A percentile compares a stretch with the other conserved stretches of the same genome.
phyloP scores from a whole-genome alignment of 2,329 filamentous ascomycete species.

The Fusarium coicis region DNA sequence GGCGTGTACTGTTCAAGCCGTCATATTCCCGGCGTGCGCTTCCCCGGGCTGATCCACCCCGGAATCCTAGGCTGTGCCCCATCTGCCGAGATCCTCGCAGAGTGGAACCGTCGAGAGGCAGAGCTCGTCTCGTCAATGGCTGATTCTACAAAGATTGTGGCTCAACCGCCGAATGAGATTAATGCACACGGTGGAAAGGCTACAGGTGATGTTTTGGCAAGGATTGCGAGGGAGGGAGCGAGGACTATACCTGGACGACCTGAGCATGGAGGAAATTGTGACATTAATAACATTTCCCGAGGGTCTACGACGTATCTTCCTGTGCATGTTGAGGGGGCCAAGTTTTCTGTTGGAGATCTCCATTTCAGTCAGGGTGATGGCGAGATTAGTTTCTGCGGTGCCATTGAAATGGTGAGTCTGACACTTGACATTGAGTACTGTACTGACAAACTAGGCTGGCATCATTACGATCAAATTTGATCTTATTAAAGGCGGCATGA shows the following conservation, averaged over 20 bases:
- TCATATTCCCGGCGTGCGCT: conserved; percentile 88
- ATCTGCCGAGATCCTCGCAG: conserved; percentile 77
- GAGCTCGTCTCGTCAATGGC: conserved; percentile 79
- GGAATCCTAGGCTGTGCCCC: conserved; percentile 93
- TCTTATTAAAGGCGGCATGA: conserved; percentile 84
- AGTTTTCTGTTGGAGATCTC: conserved; percentile 89
- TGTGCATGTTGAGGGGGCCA: conserved; percentile 86
- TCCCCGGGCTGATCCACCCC: conserved; percentile 89
- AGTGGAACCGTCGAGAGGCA: conserved; percentile 86
- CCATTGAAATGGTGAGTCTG: conserved; percentile 79
- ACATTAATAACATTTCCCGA: conserved; percentile 86
- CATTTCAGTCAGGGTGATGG: conserved; percentile 92
- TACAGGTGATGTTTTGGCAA: conserved; percentile 66
- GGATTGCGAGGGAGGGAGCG: conserved; percentile 81
- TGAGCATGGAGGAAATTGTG: conserved; percentile 90
- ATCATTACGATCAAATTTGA: conserved; percentile 91
- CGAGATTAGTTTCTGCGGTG: conserved; percentile 88
- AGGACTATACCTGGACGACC: conserved; percentile 86
- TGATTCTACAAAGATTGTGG: conserved; percentile 67
- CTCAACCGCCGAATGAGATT: conserved; percentile 77
- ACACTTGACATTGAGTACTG: accelerated
- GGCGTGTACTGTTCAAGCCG: conserved; percentile 79
- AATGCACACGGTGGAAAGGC: conserved; percentile 79
- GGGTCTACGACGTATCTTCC: conserved; percentile 88
- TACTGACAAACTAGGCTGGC: conserved; percentile 63